phyloP scores from a whole-genome alignment of 116 monocot species.

The Phalaenopsis hybrid region DNA sequence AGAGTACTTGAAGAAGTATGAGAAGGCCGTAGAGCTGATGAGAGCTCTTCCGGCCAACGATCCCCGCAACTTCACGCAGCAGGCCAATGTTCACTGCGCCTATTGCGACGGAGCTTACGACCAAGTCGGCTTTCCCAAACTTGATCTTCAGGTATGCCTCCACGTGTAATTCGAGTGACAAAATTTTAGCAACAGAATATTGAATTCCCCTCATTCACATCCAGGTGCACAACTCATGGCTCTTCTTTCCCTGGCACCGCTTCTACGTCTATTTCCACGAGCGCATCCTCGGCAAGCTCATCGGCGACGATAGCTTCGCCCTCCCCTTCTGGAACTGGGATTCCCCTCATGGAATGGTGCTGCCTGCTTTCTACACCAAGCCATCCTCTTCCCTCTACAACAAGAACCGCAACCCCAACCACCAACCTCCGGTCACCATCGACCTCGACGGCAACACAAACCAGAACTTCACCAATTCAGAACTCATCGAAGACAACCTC shows the following conservation, averaged over 20 bases:
- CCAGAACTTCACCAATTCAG: background rate
- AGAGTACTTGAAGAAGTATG: slow-evolving; percentile 38
- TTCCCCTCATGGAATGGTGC: slow-evolving; percentile 28
- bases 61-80: slow-evolving; percentile 47
- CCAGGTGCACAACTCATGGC: slow-evolving; percentile 40
- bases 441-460: slow-evolving; percentile 29
- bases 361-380: slow-evolving; percentile 32
- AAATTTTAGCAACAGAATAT: too few species aligned
- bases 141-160: slow-evolving; percentile 31
- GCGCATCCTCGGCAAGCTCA: slow-evolving; percentile 51
- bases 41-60: slow-evolving; percentile 35
- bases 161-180: too few species aligned
- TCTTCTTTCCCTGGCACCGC: slow-evolving; percentile 50
- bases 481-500: slow-evolving; percentile 35
- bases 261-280: slow-evolving; percentile 46
- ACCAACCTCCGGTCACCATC: slow-evolving; percentile 32
- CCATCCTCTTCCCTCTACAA: slow-evolving; percentile 27
- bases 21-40: slow-evolving; percentile 40
- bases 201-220: too few species aligned
- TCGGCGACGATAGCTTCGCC: slow-evolving; percentile 45
- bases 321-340: slow-evolving; percentile 59
- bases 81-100: slow-evolving; percentile 62
- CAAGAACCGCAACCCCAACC: slow-evolving; percentile 13
- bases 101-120: slow-evolving; percentile 48
- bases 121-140: slow-evolving; percentile 32